Evolutionary conservation across 2,329 filamentous ascomycete genomes (phyloP).

Genomic region (Fusarium vanettenii): DNA sequence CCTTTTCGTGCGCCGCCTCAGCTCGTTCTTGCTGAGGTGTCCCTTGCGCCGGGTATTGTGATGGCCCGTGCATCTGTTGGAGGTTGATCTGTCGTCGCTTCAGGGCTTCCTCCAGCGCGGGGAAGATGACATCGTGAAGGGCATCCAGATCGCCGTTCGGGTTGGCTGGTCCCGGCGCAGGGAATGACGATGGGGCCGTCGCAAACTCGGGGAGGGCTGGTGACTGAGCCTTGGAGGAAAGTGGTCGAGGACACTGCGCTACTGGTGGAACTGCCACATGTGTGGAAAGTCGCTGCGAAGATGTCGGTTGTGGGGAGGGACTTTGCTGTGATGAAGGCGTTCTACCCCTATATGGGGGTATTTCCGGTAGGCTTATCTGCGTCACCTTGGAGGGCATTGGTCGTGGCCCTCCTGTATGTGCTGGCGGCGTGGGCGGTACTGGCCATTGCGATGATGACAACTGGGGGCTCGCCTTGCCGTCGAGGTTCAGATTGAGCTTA

Average conservation of each 20-base stretch:
- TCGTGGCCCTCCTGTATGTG: conserved; percentile 49
- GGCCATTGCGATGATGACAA: conserved; percentile 26
- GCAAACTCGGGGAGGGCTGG: conserved; percentile 47
- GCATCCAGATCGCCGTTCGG: conserved; percentile 82
- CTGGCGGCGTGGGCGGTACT: conserved; percentile 47
- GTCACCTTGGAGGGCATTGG: conserved; percentile 53
- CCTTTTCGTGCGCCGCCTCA: conserved; percentile 81
- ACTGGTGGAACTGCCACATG: conserved; percentile 22
- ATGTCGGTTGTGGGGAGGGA: conserved; percentile 42
- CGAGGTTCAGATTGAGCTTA: conserved; percentile 61
- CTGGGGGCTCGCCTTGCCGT: conserved; percentile 24
- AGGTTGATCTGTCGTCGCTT: conserved; percentile 78
- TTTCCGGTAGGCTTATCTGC: conserved; percentile 63
- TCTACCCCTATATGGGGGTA: conserved; percentile 64
- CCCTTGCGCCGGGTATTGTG: conserved; percentile 53
- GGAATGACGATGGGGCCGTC: conserved; percentile 62
- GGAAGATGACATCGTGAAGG: conserved; percentile 90
- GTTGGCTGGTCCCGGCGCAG: conserved; percentile 66
- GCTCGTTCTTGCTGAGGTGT: conserved; percentile 76
- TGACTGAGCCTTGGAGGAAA: conserved; percentile 48
- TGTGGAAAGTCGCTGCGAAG: conserved; percentile 36
- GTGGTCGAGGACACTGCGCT: conserved; percentile 38
- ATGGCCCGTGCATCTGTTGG: conserved; percentile 61
- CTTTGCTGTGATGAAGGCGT: conserved; percentile 44
- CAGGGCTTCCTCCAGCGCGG: conserved; percentile 90